A percentile compares a stretch with the other conserved stretches of the same genome.
phyloP scores from a whole-genome alignment of 306 rosid species.

The Dryas drummondii region DNA sequence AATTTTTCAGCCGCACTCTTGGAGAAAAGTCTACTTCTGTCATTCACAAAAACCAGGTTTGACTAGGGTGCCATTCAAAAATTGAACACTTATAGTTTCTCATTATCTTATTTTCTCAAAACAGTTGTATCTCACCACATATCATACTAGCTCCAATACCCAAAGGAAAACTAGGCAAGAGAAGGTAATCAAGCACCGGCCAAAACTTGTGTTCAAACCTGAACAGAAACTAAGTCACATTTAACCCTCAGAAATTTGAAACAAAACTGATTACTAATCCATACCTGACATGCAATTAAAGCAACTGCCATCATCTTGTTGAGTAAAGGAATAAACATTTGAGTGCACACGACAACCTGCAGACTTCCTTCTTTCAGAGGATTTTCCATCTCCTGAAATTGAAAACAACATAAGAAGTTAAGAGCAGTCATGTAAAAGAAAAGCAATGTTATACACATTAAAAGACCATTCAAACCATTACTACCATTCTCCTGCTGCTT shows the following conservation, averaged over 20 bases:
- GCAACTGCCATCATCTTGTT: conserved; percentile 61
- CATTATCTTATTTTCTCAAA: neutral
- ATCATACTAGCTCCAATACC: conserved; percentile 6
- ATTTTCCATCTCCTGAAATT: conserved; percentile 58
- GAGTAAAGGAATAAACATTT: conserved; percentile 54
- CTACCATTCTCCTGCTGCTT: conserved; percentile 58
- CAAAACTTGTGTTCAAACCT: conserved; percentile 4
- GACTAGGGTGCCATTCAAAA: neutral
- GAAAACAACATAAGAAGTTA: conserved; percentile 25
- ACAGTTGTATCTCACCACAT: conserved; percentile 6
- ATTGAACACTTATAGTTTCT: conserved; percentile 1
- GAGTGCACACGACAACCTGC: conserved; percentile 53
- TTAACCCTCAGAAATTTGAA: conserved; percentile 9
- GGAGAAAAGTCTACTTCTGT: neutral
- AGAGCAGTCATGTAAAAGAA: conserved; percentile 18
- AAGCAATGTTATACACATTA: neutral
- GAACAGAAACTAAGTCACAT: conserved; percentile 6
- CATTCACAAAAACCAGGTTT: neutral
- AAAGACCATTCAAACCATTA: conserved; percentile 31
- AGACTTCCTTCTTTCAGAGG: conserved; percentile 52
- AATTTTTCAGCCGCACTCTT: neutral
- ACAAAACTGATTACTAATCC: conserved; percentile 14
- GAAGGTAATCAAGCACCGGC: neutral
- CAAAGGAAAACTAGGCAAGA: conserved; percentile 7
- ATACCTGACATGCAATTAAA: conserved; percentile 72